Evolutionary conservation across 2,329 filamentous ascomycete species (phyloP), one percentile per base, ranked within the genome.

Genomic region (Beauveria sp.): DNA sequence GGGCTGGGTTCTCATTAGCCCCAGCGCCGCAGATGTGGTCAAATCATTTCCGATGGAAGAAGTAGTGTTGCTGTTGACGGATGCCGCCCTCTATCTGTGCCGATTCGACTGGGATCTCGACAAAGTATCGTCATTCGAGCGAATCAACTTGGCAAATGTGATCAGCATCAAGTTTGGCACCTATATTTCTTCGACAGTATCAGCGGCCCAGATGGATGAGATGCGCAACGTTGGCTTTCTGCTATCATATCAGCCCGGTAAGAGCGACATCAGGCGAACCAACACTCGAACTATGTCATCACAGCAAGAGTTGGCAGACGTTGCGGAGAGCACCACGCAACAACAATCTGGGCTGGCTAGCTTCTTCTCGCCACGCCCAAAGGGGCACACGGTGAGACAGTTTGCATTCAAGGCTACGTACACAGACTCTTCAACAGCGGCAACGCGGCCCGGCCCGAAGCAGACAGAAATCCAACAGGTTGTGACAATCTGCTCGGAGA

Each of bases 51-150:
- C 91, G 0, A 90, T 97, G 66, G 91, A 96, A 68, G 93, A 99
- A 70, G 88, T 89, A 0, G 89, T 99, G 1, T 79, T 99, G 1
- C 79, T 99, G 0, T 78, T 99, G 37, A 97, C 94, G 0, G 88
- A 96, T 65, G 80, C 82, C 0, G 93, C 92, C 0, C 72, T 97
- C 3, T 97, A 97, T 70, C 86, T 91, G 63, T 97, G 92, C 72
- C 86, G 90, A 16, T 92, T 97, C 67, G 92, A 97, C 73, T 97
- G 93, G 92, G 89, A 90, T 64, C 87, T 92, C 8, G 94, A 97
- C 75, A 97, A 97, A 71, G 90, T 99, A 1, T 88, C 89, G 14
- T 92, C 89, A 0, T 97, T 97, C 72, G 92, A 97, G 75, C 83
- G 92, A 8, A 86, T 97, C 16, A 86, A 89, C 62, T 80, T 97